Base-by-base conservation (phyloP, 2,329 filamentous ascomycete species). In the Alternaria sp. region DNA sequence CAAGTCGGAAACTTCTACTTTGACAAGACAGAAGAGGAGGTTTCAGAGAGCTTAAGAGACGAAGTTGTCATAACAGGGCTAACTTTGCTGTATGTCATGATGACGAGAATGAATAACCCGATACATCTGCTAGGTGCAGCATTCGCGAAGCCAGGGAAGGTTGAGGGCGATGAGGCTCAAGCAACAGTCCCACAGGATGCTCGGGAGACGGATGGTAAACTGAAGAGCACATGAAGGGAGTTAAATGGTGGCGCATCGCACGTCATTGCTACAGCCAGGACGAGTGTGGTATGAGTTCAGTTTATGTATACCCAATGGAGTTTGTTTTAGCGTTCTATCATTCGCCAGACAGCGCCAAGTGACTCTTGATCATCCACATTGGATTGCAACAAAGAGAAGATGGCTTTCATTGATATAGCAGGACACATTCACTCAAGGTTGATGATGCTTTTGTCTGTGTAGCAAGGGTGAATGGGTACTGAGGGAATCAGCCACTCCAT, bases 1-100 rank as follows among this genome's bases (percentile, higher is more conserved):
- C 49, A 66, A 44, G 62, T 71, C 8, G 68, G 68, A 2, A 67
- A 66, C 20, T 64, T 71, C 26, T 51, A 64, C 24, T 71, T 71
- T 43, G 60, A 63, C 32, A 53, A 66, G 52, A 44, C 38, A 9
- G 56, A 43, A 4, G 52, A 46, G 2, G 38, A 59, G 14, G 46
- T 70, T 9, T 44, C 47, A 4, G 61, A 63, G 34, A 54, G 59
- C 24, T 36, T 54, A 9, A 58, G 61, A 32, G 68, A 70, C 43
- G 67, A 71, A 61, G 43, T 71, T 44, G 65, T 70, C 2, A 58
- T 64, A 9, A 57, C 55, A 11, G 68, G 65, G 6, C 32, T 66
- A 36, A 70, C 67, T 6, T 11, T 71, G 11, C 32, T 68, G 14
- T 71, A 68, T 59, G 46, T 68, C 30, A 71, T 70, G 67, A 32